Percentiles rank a stretch among this genome's conserved stretches.
These are phyloP conservation scores for Melastoma candidum DNA, from an alignment of 441 rosid genomes.

Conservation along the genomic window DNA sequence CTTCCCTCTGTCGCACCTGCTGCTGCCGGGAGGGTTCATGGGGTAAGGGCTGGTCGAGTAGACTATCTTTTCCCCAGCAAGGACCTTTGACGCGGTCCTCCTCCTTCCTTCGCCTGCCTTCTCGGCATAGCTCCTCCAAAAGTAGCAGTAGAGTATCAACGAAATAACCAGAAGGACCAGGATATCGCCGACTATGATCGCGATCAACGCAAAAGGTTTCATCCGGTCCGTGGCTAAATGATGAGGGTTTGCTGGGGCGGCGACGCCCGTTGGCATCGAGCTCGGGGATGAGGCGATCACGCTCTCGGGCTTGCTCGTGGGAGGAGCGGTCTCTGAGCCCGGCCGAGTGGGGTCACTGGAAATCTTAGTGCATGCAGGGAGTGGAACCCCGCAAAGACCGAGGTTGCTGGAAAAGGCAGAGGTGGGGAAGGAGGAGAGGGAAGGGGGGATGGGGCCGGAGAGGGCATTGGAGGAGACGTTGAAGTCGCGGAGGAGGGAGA, in stretches of 20 bases:
- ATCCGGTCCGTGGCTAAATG: constrained; percentile 22
- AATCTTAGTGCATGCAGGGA: constrained; percentile 25
- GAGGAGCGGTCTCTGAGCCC: constrained; percentile 41
- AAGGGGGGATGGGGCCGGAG: constrained; percentile 36
- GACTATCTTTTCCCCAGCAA: constrained; percentile 54
- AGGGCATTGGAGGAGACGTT: constrained; percentile 45
- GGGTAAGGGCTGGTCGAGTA: constrained; percentile 59
- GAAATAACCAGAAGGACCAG: constrained; percentile 41
- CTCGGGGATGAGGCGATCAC: constrained; percentile 41
- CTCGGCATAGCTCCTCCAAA: constrained; percentile 46
- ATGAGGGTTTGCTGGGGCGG: constrained; percentile 8
- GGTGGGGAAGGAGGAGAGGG: constrained; percentile 35
- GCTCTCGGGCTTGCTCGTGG: constrained; percentile 26
- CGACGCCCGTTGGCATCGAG: constrained; percentile 21
- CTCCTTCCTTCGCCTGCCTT: constrained; percentile 27
- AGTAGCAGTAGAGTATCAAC: constrained; percentile 50
- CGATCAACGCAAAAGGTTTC: constrained; percentile 47
- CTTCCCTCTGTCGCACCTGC: constrained; percentile 37
- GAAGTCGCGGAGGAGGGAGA: constrained; percentile 45
- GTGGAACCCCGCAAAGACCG: constrained; percentile 49
- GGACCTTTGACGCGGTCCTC: constrained; percentile 29
- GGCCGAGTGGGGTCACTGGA: constrained; percentile 24
- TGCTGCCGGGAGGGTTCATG: constrained; percentile 18
- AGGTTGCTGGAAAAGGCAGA: constrained; percentile 36
- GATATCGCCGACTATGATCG: constrained; percentile 63